Percentiles rank a stretch among this genome's conserved stretches.
phyloP scores from a whole-genome alignment of 1,284 basidiomycete genomes.

The Mycosarcoma maydis region DNA sequence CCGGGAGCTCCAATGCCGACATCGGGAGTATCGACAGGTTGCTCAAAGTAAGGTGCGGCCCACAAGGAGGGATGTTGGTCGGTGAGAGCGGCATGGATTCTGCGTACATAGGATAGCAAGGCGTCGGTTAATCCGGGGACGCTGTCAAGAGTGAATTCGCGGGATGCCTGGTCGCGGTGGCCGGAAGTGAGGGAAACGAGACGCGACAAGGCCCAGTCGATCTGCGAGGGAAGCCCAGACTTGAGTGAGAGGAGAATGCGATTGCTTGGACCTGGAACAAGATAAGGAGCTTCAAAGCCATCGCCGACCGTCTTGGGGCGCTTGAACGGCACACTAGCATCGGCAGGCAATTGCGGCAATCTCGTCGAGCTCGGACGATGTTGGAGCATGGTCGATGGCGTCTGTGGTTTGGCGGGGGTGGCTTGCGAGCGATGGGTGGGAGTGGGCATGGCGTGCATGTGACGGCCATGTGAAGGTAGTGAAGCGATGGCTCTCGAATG shows the following conservation, averaged over 20 bases:
- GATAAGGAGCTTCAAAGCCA: slow-evolving; percentile 45
- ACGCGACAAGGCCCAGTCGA: slow-evolving; percentile 61
- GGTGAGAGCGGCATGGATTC: slow-evolving; percentile 48
- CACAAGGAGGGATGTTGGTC: slow-evolving; percentile 43
- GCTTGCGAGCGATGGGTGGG: slow-evolving; percentile 13
- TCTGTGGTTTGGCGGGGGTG: slow-evolving; percentile 4
- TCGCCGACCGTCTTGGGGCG: slow-evolving; percentile 35
- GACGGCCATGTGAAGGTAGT: slow-evolving; percentile 25
- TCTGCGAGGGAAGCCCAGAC: slow-evolving; percentile 60
- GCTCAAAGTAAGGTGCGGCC: slow-evolving; percentile 52
- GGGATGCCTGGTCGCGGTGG: slow-evolving; percentile 25
- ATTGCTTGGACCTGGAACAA: slow-evolving; percentile 55
- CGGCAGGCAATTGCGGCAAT: slow-evolving; percentile 1
- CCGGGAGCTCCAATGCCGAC: slow-evolving; percentile 52
- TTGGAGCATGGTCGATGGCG: slow-evolving; percentile 19
- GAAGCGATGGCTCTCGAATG: slow-evolving; percentile 23
- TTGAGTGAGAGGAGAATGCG: slow-evolving; percentile 60
- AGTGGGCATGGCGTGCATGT: slow-evolving; percentile 17
- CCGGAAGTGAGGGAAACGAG: slow-evolving; percentile 44
- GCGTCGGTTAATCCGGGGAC: slow-evolving; percentile 57
- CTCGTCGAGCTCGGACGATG: slow-evolving; percentile 11
- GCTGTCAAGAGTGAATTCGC: slow-evolving; percentile 43
- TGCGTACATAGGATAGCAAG: slow-evolving; percentile 47
- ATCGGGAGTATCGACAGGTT: slow-evolving; percentile 34
- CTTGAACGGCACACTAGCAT: slow-evolving; percentile 21